Conservation (phyloP, 306 rosid species). For the Elaeagnus macrophylla region DNA sequence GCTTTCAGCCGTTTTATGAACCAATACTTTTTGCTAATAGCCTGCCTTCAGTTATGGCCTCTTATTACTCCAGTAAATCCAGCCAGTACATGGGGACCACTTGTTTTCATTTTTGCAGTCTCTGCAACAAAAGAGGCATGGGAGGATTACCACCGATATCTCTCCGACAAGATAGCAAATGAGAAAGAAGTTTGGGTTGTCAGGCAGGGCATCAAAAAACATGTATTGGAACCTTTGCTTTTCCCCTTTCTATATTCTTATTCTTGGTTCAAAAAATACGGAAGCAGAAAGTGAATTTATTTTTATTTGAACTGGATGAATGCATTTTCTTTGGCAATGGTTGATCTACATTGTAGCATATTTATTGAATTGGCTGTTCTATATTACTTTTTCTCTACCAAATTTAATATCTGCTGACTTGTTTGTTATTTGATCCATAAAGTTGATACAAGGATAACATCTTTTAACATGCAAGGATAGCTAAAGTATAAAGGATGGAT, state of each 20-base stretch:
- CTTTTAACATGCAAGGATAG: background rate
- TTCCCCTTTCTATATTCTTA: conserved; percentile 9
- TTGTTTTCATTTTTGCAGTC: conserved; percentile 91
- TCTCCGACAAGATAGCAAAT: conserved; percentile 92
- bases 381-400: background rate
- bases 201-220: conserved; percentile 68
- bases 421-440: background rate
- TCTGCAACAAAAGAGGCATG: conserved; percentile 98
- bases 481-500: background rate
- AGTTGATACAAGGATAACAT: background rate
- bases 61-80: conserved; percentile 99
- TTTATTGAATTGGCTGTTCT: background rate
- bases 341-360: background rate
- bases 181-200: conserved; percentile 95
- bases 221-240: conserved; percentile 35
- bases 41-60: conserved; percentile 97
- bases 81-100: conserved; percentile 99
- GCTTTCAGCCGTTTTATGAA: conserved; percentile 97
- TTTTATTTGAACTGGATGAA: background rate
- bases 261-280: background rate
- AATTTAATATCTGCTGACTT: background rate
- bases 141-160: conserved; percentile 95
- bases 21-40: conserved; percentile 95
- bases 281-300: background rate
- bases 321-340: background rate